phyloP scores from a whole-genome alignment of 202 grass and related monocot genomes.

The Schoenoplectus triqueter region DNA sequence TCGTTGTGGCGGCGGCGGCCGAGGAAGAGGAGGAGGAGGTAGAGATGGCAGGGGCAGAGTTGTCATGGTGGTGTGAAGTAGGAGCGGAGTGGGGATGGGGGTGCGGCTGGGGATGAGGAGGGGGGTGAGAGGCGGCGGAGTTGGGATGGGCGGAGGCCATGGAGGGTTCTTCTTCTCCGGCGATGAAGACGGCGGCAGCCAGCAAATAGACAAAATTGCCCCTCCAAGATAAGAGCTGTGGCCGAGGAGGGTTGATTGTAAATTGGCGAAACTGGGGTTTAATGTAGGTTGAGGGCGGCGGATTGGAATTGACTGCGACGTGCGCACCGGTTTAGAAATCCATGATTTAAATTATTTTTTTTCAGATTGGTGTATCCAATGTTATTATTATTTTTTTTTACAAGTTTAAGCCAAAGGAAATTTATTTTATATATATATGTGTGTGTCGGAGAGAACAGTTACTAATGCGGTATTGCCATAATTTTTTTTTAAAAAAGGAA shows the following conservation, averaged over 20 bases:
- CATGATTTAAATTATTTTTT: neutral
- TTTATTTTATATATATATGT: no score
- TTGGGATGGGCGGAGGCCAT: slow-evolving; percentile 27
- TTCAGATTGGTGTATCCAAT: neutral
- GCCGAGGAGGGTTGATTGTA: neutral
- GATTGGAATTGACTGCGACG: neutral
- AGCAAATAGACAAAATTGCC: neutral
- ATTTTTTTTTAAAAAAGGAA: no score
- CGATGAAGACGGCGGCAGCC: neutral
- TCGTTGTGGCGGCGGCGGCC: neutral
- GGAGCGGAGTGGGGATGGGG: neutral
- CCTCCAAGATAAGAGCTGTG: neutral
- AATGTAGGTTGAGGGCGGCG: neutral
- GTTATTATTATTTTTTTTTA: no score
- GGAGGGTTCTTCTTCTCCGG: neutral
- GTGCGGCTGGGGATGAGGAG: neutral
- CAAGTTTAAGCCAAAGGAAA: no score
- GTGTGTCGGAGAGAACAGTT: no score
- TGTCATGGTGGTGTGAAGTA: slow-evolving; percentile 32
- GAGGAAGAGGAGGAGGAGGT: slow-evolving; percentile 39
- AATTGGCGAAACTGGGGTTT: neutral
- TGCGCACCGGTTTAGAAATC: neutral
- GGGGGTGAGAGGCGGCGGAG: neutral
- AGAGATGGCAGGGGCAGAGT: slow-evolving; percentile 11
- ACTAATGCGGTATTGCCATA: no score